Percentiles rank a stretch among this genome's conserved stretches.
phyloP scores from a whole-genome alignment of 2,329 filamentous ascomycete genomes.

The Coniochaeta pulveracea region DNA sequence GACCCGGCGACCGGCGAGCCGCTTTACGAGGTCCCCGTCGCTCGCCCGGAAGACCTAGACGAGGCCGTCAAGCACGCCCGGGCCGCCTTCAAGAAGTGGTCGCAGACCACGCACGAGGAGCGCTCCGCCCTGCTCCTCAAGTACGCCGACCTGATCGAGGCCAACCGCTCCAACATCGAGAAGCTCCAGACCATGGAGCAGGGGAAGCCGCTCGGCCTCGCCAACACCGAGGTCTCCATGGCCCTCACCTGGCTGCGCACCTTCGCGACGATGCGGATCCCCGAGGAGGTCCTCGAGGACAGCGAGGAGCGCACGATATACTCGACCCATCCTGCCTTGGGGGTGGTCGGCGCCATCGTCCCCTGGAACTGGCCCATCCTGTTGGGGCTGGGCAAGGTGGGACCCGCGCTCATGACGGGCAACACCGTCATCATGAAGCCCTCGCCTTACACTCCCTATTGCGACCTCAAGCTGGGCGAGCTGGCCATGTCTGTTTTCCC shows the following conservation, averaged over 20 bases:
- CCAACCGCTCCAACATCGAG: conserved; percentile 11
- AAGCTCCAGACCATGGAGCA: conserved; percentile 12
- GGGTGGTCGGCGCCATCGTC: conserved; percentile 41
- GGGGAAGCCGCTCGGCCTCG: conserved; percentile 11
- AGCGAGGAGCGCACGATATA: conserved; percentile 15
- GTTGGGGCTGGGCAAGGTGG: conserved; percentile 37
- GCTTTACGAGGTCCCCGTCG: conserved; percentile 24
- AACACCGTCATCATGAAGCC: conserved; percentile 46
- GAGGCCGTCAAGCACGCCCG: conserved; percentile 23
- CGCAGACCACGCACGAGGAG: conserved; percentile 19
- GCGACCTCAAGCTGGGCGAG: conserved; percentile 38
- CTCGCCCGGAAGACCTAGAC: conserved; percentile 24
- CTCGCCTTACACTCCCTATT: conserved; percentile 44
- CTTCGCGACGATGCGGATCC: conserved; percentile 15
- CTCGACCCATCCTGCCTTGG: conserved; percentile 30
- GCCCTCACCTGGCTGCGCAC: conserved; percentile 11
- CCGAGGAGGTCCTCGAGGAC: conserved; percentile 23
- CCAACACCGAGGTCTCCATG: conserved; percentile 9
- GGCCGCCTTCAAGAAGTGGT: conserved; percentile 25
- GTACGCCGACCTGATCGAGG: conserved; percentile 22
- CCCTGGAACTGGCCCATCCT: conserved; percentile 48
- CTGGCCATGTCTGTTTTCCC: conserved; percentile 36
- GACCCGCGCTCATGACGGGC: conserved; percentile 35
- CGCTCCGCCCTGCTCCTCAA: conserved; percentile 17
- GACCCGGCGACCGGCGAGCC: conserved; percentile 22